Base-by-base conservation (phyloP, 2,329 filamentous ascomycete species). In the Blastomyces silverae region DNA sequence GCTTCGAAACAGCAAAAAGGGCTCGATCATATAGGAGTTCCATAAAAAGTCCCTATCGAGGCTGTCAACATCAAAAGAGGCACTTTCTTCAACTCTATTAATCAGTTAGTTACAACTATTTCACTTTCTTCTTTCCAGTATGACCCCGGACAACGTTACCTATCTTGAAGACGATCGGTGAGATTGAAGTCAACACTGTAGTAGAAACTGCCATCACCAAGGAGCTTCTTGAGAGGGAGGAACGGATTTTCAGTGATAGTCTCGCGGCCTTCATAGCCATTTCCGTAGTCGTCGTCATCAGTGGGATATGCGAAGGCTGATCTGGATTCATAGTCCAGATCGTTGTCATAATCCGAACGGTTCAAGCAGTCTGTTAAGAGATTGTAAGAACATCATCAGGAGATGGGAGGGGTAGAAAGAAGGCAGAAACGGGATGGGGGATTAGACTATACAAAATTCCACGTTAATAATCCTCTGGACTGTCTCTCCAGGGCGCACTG, bases 161-260 rank as follows among this genome's bases (percentile, higher is more conserved):
- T 87, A 73, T 97, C 89, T 77, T 99, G 94, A 67, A 97, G 79
- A 70, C 94, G 85, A 76, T 96, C 92, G 3, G 94, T 99, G 60
- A 99, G 81, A 74, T 99, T 93, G 75, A 99, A 99, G 76, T 97
- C 92, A n/a, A 91, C 91, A 74, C 92, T 97, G 79, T 97, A 99
- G 76, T 97, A 99, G 75, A 99, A 99, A 39, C 89, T 96, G 34
- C 93, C 92, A 75, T 95, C 92, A 73, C 91, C 89, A 64, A 99
- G 81, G 48, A 99, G 84, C 81, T 96, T 97, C 77, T 93, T 92
- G 66, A 99, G 78, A 57, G 94, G 90, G 71, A 91, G 81, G 76
- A 93, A 97, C 7, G 94, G 94, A 76, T 97, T 92, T 72, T 97
- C 92, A 39, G 90, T 77, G 34, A 87, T 78, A 53, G 85, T 80